A percentile compares a stretch with the other conserved stretches of the same genome.
These are phyloP conservation scores for Botryotinia convoluta DNA, from an alignment of 2,329 filamentous ascomycete species.

Conservation along the genomic window DNA sequence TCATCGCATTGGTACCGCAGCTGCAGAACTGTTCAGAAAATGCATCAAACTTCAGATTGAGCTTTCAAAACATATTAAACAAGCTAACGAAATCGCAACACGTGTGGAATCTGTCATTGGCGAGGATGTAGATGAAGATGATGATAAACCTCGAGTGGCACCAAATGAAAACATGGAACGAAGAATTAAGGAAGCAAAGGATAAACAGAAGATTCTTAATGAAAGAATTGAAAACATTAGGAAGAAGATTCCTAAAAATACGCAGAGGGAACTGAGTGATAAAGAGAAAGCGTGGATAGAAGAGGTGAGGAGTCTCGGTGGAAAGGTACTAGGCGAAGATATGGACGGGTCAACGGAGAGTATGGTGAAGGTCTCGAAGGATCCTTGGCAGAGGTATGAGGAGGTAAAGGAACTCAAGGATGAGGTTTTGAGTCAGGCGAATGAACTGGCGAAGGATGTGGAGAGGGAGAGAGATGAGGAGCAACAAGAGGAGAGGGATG, in stretches of 20 bases:
- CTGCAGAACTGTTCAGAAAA: slow-evolving; percentile 69
- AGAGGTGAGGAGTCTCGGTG: slow-evolving; percentile 49
- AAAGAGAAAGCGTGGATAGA: slow-evolving; percentile 59
- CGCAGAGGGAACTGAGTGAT: slow-evolving; percentile 55
- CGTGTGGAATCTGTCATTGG: slow-evolving; percentile 66
- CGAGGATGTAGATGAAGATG: slow-evolving; percentile 48
- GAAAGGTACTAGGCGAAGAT: slow-evolving; percentile 37
- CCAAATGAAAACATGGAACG: slow-evolving; percentile 58
- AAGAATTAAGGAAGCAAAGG: slow-evolving; percentile 53
- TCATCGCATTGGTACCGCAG: slow-evolving; percentile 63
- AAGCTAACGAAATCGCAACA: slow-evolving; percentile 62
- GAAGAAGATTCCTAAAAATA: slow-evolving; percentile 49
- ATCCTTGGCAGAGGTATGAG: slow-evolving; percentile 55
- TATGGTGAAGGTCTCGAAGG: slow-evolving; percentile 39
- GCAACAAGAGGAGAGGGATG: slow-evolving; percentile 3
- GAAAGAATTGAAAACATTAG: slow-evolving; percentile 59
- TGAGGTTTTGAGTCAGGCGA: slow-evolving; percentile 40
- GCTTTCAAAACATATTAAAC: slow-evolving; percentile 63
- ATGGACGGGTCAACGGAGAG: neutral
- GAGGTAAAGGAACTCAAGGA: slow-evolving; percentile 44
- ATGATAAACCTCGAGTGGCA: slow-evolving; percentile 47
- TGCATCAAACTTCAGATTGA: slow-evolving; percentile 68
- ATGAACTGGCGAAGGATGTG: slow-evolving; percentile 21
- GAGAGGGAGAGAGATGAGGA: slow-evolving; percentile 1
- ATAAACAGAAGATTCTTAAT: slow-evolving; percentile 55